A percentile compares a stretch with the other conserved stretches of the same genome.
Conservation (phyloP, 306 rosid genomes). For the Castanospermum australe region DNA sequence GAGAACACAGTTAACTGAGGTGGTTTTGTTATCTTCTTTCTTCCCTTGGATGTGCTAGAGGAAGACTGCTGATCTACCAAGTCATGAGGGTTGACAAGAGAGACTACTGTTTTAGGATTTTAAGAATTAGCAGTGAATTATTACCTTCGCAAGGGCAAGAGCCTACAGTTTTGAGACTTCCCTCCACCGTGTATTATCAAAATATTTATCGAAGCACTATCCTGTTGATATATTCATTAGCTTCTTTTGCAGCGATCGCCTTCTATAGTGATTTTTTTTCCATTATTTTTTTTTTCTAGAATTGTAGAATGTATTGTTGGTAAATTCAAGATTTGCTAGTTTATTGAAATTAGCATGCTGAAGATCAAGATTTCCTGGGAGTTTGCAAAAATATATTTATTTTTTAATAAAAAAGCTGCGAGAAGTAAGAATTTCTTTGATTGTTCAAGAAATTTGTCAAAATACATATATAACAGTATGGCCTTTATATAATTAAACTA, state of each 20-base stretch:
- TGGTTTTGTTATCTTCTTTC: not conserved
- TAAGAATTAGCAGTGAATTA: not conserved
- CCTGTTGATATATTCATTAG: not conserved
- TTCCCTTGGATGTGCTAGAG: not conserved
- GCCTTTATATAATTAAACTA: no score
- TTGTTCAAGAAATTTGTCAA: no score
- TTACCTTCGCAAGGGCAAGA: not conserved
- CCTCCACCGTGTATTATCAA: not conserved
- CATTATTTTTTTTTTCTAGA: not conserved
- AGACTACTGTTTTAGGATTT: not conserved
- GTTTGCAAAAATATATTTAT: not conserved
- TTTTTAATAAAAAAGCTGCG: not conserved
- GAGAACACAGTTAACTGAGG: not conserved
- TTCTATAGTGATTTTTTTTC: not conserved
- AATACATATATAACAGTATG: no score
- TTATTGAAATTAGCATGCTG: not conserved
- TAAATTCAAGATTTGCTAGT: not conserved
- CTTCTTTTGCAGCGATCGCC: not conserved
- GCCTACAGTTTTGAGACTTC: conserved; percentile 20
- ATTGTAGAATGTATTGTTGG: not conserved
- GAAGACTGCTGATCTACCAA: not conserved
- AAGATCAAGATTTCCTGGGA: not conserved
- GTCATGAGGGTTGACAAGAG: not conserved
- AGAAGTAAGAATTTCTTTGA: not conserved
- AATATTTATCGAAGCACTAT: not conserved